Evolutionary conservation across 1,284 basidiomycete species (phyloP).

Genomic region (Tilletiopsis washingtonensis): DNA sequence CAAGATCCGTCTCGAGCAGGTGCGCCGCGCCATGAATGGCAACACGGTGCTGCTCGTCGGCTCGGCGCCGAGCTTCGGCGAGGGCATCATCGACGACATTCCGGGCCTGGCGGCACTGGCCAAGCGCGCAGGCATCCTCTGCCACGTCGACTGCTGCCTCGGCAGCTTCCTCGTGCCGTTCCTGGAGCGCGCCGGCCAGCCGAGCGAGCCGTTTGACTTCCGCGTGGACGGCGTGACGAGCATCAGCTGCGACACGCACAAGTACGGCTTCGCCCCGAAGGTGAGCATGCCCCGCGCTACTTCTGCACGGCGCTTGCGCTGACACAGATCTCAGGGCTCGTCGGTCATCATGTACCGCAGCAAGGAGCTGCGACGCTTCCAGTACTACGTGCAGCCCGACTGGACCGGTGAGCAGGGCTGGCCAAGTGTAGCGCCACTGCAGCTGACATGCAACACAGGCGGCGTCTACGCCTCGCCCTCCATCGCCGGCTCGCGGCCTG

Average conservation of each 20-base stretch:
- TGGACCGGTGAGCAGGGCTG: constrained; percentile 26
- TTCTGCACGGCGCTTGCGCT: no score
- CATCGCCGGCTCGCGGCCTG: constrained; percentile 58
- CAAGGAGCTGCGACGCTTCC: constrained; percentile 32
- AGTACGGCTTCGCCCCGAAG: constrained; percentile 47
- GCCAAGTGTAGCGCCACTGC: neutral
- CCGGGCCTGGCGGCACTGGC: constrained; percentile 70
- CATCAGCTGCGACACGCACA: constrained; percentile 47
- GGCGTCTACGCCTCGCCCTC: constrained; percentile 45
- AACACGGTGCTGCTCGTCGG: constrained; percentile 65
- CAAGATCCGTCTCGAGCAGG: constrained; percentile 66
- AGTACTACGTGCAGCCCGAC: constrained; percentile 45
- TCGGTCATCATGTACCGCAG: constrained; percentile 39
- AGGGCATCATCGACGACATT: constrained; percentile 65
- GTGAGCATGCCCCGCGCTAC: neutral
- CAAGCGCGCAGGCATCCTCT: constrained; percentile 64
- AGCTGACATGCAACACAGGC: constrained; percentile 8
- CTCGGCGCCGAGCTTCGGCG: constrained; percentile 65
- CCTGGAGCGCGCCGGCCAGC: constrained; percentile 37
- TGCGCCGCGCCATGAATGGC: constrained; percentile 56
- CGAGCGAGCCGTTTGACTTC: constrained; percentile 44
- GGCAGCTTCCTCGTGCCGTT: constrained; percentile 49
- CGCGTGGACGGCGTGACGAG: constrained; percentile 41
- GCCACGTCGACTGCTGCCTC: constrained; percentile 62
- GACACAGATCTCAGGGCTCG: constrained; percentile 23